Evolutionary conservation across 2,329 filamentous ascomycete species (phyloP).

Genomic region (Fonsecaea nubica): DNA sequence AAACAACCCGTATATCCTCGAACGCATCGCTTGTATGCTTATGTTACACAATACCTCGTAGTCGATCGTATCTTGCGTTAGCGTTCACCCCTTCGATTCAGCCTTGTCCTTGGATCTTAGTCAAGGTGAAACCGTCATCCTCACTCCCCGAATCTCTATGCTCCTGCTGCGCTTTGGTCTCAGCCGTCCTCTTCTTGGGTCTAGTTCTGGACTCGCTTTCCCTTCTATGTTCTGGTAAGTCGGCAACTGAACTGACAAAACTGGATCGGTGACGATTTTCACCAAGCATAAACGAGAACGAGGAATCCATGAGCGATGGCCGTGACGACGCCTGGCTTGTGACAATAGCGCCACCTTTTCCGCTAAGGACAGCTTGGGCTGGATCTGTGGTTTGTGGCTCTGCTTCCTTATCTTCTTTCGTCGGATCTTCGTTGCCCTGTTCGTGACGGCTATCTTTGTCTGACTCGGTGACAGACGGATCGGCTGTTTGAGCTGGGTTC

Average conservation of each 20-base stretch:
- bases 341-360: constrained; percentile 7
- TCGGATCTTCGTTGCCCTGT: background rate
- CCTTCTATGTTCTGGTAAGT: constrained; percentile 52
- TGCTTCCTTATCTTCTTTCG: background rate
- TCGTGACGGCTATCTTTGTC: background rate
- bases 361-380: background rate
- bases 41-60: background rate
- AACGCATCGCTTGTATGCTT: background rate
- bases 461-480: background rate
- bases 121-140: constrained; percentile 49
- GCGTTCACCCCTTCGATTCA: constrained; percentile 10
- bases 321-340: constrained; percentile 39
- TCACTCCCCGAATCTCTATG: constrained; percentile 43
- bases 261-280: constrained; percentile 52
- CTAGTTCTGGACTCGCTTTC: constrained; percentile 44
- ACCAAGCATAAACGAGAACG: constrained; percentile 60
- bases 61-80: constrained; percentile 4
- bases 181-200: constrained; percentile 41
- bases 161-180: constrained; percentile 40
- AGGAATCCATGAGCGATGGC: constrained; percentile 53
- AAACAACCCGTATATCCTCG: background rate
- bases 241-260: constrained; percentile 55
- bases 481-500: background rate
- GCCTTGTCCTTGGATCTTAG: constrained; percentile 45
- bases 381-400: background rate